A percentile compares a stretch with the other conserved stretches of the same genome.
Conservation (phyloP, 2,329 filamentous ascomycete species). For the Penicillium freii region DNA sequence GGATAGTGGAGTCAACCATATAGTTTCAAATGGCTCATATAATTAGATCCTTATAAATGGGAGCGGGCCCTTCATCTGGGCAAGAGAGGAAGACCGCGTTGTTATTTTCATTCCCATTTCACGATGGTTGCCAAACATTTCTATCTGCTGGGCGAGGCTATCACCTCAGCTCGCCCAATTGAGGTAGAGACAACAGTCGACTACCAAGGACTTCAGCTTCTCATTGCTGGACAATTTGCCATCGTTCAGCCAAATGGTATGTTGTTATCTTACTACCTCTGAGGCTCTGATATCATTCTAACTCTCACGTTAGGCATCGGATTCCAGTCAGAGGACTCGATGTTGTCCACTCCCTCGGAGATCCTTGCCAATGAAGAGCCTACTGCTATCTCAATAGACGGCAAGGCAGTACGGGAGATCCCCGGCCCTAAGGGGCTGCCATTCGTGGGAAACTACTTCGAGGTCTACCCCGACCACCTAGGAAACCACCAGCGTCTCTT, state of each 20-base stretch:
- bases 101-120: not conserved
- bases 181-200: slow-evolving; percentile 22
- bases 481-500: slow-evolving; percentile 58
- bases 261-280: not conserved
- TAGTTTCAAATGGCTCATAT: slow-evolving; percentile 5
- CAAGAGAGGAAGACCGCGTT: not conserved
- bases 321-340: slow-evolving; percentile 19
- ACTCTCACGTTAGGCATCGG: slow-evolving; percentile 16
- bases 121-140: slow-evolving; percentile 21
- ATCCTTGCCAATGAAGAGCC: slow-evolving; percentile 11
- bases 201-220: slow-evolving; percentile 20
- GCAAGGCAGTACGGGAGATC: slow-evolving; percentile 29
- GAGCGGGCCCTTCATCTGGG: not conserved
- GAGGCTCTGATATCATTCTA: not conserved
- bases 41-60: slow-evolving; percentile 13
- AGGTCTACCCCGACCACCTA: slow-evolving; percentile 58
- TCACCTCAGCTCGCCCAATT: slow-evolving; percentile 22
- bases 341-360: slow-evolving; percentile 10
- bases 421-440: slow-evolving; percentile 25
- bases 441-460: slow-evolving; percentile 54
- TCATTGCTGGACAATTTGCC: slow-evolving; percentile 32
- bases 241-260: slow-evolving; percentile 32
- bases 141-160: slow-evolving; percentile 22
- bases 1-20: slow-evolving; percentile 2
- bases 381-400: slow-evolving; percentile 31